A percentile compares a stretch with the other conserved stretches of the same genome.
Evolutionary conservation across 2,329 filamentous ascomycete species (phyloP).

Genomic region (Xylariaceae sp.): DNA sequence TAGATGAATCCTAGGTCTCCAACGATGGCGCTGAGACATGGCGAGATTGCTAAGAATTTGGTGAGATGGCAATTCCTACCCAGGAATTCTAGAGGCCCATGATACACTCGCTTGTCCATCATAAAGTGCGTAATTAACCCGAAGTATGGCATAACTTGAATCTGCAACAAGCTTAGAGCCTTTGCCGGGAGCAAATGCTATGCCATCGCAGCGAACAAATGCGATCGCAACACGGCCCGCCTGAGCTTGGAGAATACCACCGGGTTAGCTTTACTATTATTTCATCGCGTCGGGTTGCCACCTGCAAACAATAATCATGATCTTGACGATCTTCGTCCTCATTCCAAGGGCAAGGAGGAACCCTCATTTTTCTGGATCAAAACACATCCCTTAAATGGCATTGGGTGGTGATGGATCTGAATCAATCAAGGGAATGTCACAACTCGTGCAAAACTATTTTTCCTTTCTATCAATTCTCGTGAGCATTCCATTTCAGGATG

Average conservation of each 20-base stretch:
- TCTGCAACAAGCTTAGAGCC: not conserved
- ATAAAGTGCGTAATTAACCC: not conserved
- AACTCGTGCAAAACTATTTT: not conserved
- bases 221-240: no score
- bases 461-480: not conserved
- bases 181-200: not conserved
- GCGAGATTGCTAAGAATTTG: constrained; percentile 21
- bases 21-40: constrained; percentile 28
- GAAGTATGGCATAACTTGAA: not conserved
- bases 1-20: constrained; percentile 17
- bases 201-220: no score
- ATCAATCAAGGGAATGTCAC: constrained; percentile 19
- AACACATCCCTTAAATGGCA: constrained; percentile 8
- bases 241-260: no score
- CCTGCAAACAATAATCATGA: not conserved
- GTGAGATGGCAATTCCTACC: constrained; percentile 11
- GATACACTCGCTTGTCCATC: not conserved
- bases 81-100: constrained; percentile 8
- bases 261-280: no score
- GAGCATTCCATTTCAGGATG: constrained; percentile 24
- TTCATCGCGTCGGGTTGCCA: not conserved
- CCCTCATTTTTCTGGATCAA: constrained; percentile 10
- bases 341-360: constrained; percentile 23
- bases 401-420: constrained; percentile 16
- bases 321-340: constrained; percentile 11